phyloP scores from a whole-genome alignment of 768 basidiomycete species.

The Suillus lakei region DNA sequence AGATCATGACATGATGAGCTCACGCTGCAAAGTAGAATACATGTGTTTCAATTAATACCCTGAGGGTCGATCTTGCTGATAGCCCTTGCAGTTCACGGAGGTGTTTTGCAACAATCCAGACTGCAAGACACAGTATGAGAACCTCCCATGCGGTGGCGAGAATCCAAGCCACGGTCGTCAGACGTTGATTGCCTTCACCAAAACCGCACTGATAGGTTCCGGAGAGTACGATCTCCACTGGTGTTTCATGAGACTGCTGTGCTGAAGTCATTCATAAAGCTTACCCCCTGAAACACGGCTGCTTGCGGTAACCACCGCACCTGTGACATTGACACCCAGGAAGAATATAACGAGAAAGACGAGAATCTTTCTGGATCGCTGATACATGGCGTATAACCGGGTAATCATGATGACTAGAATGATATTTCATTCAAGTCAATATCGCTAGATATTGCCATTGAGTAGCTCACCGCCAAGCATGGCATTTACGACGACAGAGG shows the following conservation, averaged over 20 bases:
- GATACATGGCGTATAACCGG: background rate
- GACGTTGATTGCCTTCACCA: too few species aligned
- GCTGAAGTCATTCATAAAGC: too few species aligned
- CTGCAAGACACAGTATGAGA: too few species aligned
- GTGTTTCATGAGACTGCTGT: too few species aligned
- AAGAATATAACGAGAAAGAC: background rate
- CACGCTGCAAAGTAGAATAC: background rate
- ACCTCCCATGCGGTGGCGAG: too few species aligned
- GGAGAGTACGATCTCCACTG: background rate
- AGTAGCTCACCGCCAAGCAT: background rate
- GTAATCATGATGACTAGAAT: background rate
- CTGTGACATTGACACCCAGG: background rate
- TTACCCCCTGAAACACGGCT: too few species aligned
- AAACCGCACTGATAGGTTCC: too few species aligned
- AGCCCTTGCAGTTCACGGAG: background rate
- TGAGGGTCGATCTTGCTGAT: background rate
- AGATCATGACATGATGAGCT: background rate
- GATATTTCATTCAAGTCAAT: background rate
- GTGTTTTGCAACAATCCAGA: background rate
- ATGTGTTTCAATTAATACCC: background rate
- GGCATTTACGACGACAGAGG: background rate
- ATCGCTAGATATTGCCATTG: background rate
- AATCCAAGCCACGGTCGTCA: too few species aligned
- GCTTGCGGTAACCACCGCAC: background rate
- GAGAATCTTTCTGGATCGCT: background rate